Base-by-base conservation (phyloP, 768 basidiomycete genomes). In the Pluteus cervinus region DNA sequence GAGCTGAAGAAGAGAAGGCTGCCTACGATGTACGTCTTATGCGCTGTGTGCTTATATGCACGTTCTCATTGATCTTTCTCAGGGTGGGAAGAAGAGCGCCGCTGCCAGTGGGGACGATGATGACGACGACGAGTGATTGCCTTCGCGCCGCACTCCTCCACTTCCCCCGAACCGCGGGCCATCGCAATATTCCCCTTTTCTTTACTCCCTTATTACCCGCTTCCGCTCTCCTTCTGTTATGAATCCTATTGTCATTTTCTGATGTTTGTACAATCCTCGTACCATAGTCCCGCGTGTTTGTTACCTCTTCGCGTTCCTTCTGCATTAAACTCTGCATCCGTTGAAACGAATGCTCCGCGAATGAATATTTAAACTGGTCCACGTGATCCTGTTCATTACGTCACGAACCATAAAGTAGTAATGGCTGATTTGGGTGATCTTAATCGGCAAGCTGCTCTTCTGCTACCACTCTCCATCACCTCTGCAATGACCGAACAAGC, bases 1-100 rank as follows among this genome's bases (percentile, higher is more conserved):
- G 93, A 36, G 89, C 88, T 21, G 91, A 90, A 50, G 73, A 79
- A 40, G 88, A 90, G 59, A 88, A 87, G 58, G 54, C 56, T 25
- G 65, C 65, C 2, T 75, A 71, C 49, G 73, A 74, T 47, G 68
- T 68, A 37, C 18, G 60, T 53, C 14, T 20, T 25, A 39, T 9
- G 25, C 31, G 7, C 22, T 38, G 8, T 15, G 12, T 7, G 5
- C 23, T 14, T 14, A 7, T 20, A 22, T n/a, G n/a, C n/a, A 23
- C 17, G 14, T 12, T 11, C 32, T 40, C 7, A 29, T 30, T 20
- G 28, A 12, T 22, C 17, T 3, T 28, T 40, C 37, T 6, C 38
- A 54, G 49, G 51, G 51, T 44, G 50, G 52, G 33, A 50, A 53
- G 47, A 56, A 57, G 38, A 51, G 49, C 26, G 51, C 46, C 12